These are phyloP conservation scores for Citrus maxima DNA, from an alignment of 345 rosid species.

Conservation along the genomic window DNA sequence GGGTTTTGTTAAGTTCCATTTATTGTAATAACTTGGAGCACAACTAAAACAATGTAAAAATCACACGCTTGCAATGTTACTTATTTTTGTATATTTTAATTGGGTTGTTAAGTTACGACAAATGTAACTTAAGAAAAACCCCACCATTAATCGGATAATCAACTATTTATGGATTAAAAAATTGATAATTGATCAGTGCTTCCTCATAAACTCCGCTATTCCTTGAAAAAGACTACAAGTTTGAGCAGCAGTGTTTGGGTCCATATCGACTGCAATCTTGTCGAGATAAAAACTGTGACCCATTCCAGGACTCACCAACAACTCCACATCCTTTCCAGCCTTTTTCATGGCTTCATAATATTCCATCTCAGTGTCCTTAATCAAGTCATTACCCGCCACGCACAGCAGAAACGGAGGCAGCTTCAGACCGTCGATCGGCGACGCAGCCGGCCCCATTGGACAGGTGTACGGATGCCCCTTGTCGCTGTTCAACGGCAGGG, in stretches of 20 bases:
- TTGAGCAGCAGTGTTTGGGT: constrained; percentile 35
- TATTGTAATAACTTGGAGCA: no score
- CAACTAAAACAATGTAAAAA: no score
- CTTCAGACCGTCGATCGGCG: constrained; percentile 31
- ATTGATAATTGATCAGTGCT: neutral
- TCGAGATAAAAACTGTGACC: constrained; percentile 62
- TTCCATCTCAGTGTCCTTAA: constrained; percentile 55
- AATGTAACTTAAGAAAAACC: no score
- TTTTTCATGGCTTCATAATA: constrained; percentile 52
- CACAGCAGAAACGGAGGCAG: constrained; percentile 50
- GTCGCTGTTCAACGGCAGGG: constrained; percentile 40
- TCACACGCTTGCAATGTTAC: no score
- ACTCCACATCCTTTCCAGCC: constrained; percentile 41
- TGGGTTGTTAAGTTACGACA: no score
- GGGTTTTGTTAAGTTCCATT: no score
- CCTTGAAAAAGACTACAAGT: constrained; percentile 35
- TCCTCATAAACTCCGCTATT: constrained; percentile 32
- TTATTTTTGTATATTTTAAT: no score
- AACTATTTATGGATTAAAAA: no score
- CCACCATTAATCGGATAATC: no score
- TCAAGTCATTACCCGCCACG: constrained; percentile 50
- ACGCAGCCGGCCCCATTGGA: constrained; percentile 54
- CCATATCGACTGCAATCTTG: constrained; percentile 45
- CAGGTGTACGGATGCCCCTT: constrained; percentile 59
- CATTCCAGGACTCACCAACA: constrained; percentile 44